These are phyloP conservation scores for Orbilia oligospora DNA, from an alignment of 2,329 filamentous ascomycete species.

Conservation along the genomic window DNA sequence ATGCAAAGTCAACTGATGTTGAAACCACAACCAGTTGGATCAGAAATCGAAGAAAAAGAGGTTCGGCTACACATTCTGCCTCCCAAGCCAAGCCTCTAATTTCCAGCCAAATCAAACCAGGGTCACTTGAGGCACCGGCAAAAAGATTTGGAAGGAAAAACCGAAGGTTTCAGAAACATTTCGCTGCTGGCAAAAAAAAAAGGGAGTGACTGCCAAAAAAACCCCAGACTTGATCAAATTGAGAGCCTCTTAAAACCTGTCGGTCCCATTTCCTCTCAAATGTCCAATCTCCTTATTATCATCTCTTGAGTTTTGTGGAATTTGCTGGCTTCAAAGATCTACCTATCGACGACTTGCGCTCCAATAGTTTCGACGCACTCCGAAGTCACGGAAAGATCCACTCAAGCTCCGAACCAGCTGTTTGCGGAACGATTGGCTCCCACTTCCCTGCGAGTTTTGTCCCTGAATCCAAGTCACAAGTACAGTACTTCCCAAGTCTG, in stretches of 20 bases:
- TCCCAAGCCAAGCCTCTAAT: slow-evolving; percentile 57
- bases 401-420: slow-evolving; percentile 57
- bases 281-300: slow-evolving; percentile 47
- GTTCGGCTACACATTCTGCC: slow-evolving; percentile 41
- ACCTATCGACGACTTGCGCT: slow-evolving; percentile 21
- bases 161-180: slow-evolving; percentile 52
- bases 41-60: slow-evolving; percentile 10
- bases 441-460: slow-evolving; percentile 59
- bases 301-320: slow-evolving; percentile 31
- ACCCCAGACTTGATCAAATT: slow-evolving; percentile 11
- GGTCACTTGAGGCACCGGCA: slow-evolving; percentile 41
- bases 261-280: slow-evolving; percentile 21
- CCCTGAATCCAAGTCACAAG: slow-evolving; percentile 57
- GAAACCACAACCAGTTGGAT: slow-evolving; percentile 27
- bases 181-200: slow-evolving; percentile 44
- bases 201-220: slow-evolving; percentile 35
- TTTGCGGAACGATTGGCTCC: slow-evolving; percentile 61
- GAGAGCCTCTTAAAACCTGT: slow-evolving; percentile 50
- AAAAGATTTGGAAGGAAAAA: slow-evolving; percentile 52
- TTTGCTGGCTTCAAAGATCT: slow-evolving; percentile 24
- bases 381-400: slow-evolving; percentile 35
- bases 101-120: slow-evolving; percentile 54
- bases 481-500: slow-evolving; percentile 38
- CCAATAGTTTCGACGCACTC: slow-evolving; percentile 54
- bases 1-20: slow-evolving; percentile 20